A percentile compares a stretch with the other conserved stretches of the same genome.
These are phyloP conservation scores for Fraxinus excelsior DNA, from an alignment of 257 asterid genomes.

Conservation along the genomic window DNA sequence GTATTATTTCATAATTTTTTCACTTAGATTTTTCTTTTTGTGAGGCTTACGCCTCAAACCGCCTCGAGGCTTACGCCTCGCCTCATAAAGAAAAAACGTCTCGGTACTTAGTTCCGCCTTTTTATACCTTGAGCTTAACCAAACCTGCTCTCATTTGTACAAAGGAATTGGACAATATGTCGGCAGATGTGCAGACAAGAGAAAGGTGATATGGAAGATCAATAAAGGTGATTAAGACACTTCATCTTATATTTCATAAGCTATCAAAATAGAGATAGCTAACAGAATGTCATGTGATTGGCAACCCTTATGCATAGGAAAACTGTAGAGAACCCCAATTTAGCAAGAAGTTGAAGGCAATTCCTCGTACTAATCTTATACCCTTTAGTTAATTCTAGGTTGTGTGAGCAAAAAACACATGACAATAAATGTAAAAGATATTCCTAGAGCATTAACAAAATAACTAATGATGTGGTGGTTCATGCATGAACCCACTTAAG, in stretches of 20 bases:
- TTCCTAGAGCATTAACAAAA: too few relatives aligned
- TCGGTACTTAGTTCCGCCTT: too few relatives aligned
- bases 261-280: not conserved
- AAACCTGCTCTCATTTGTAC: not conserved
- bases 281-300: not conserved
- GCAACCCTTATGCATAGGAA: not conserved
- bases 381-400: not conserved
- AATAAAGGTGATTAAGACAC: not conserved
- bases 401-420: too few relatives aligned
- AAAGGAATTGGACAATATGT: not conserved
- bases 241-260: not conserved
- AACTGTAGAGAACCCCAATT: not conserved
- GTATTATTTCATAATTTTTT: too few relatives aligned
- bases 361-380: not conserved
- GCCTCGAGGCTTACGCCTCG: too few relatives aligned
- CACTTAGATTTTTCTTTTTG: too few relatives aligned
- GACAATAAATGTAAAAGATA: too few relatives aligned
- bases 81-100: too few relatives aligned
- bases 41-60: too few relatives aligned
- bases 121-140: too few relatives aligned
- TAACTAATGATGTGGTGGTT: too few relatives aligned
- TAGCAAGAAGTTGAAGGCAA: not conserved
- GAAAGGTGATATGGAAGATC: not conserved
- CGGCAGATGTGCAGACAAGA: not conserved
- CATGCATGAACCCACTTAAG: too few relatives aligned